A percentile compares a stretch with the other conserved stretches of the same genome.
Conservation (phyloP, 2,329 filamentous ascomycete genomes). For the Colletotrichum ledebouriae region DNA sequence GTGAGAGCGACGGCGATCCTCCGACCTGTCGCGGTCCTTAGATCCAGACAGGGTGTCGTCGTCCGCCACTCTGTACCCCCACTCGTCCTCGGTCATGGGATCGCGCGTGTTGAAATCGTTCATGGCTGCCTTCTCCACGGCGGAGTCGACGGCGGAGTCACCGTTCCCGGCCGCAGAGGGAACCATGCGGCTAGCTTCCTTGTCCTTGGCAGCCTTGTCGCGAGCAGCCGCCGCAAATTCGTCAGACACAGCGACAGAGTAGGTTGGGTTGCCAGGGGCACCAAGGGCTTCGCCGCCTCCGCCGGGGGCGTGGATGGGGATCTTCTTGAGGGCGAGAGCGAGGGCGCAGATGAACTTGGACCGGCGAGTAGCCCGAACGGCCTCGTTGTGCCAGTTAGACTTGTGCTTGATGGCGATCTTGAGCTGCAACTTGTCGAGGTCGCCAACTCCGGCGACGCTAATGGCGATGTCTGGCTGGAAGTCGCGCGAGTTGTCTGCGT, state of each 20-base stretch:
- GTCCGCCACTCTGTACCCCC: constrained; percentile 53
- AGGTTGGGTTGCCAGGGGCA: constrained; percentile 80
- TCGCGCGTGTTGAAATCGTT: constrained; percentile 59
- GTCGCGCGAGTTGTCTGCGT: constrained; percentile 89
- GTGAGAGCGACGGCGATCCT: constrained; percentile 53
- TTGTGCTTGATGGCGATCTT: constrained; percentile 91
- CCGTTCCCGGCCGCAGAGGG: constrained; percentile 56
- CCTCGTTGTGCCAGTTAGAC: constrained; percentile 91
- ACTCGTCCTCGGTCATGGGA: constrained; percentile 53
- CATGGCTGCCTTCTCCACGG: constrained; percentile 59
- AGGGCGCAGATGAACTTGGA: constrained; percentile 98
- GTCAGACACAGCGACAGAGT: constrained; percentile 82
- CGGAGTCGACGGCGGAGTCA: constrained; percentile 42
- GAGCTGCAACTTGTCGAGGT: constrained; percentile 89
- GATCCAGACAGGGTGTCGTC: constrained; percentile 51
- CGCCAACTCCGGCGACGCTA: constrained; percentile 81
- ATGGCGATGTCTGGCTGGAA: constrained; percentile 89
- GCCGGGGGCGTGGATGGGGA: constrained; percentile 87
- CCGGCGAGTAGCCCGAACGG: constrained; percentile 81
- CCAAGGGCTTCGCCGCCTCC: constrained; percentile 75
- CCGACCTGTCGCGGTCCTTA: constrained; percentile 48
- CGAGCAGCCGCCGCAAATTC: constrained; percentile 73
- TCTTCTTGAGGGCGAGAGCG: constrained; percentile 84
- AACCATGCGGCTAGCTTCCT: constrained; percentile 76
- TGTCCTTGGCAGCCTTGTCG: constrained; percentile 68